Percentiles rank a stretch among this genome's conserved stretches.
Evolutionary conservation across 2,329 filamentous ascomycete genomes (phyloP).

Genomic region (Coniochaeta sp.): DNA sequence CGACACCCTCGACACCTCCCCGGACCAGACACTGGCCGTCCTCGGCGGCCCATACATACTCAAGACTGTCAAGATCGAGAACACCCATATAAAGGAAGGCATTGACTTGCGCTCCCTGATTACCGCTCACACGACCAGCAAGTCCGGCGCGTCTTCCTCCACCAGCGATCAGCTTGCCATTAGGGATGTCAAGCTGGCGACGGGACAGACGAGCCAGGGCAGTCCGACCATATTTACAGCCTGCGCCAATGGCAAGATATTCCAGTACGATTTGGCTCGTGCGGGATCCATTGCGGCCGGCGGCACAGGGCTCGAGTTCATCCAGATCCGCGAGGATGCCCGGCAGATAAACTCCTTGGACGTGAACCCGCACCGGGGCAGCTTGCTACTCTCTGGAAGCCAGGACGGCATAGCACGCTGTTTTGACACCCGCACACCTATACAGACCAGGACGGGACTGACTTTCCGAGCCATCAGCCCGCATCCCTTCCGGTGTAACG

Average conservation of each 20-base stretch:
- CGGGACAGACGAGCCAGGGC: constrained; percentile 33
- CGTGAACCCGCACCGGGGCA: constrained; percentile 52
- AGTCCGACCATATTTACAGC: constrained; percentile 54
- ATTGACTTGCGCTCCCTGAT: constrained; percentile 53
- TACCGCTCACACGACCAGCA: constrained; percentile 37
- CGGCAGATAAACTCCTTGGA: constrained; percentile 58
- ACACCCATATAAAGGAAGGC: constrained; percentile 45
- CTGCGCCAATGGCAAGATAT: constrained; percentile 57
- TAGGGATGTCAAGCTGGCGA: constrained; percentile 52
- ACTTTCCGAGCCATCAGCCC: constrained; percentile 37
- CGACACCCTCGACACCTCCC: constrained; percentile 43
- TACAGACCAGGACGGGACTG: constrained; percentile 39
- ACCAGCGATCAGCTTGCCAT: constrained; percentile 55
- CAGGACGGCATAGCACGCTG: constrained; percentile 57
- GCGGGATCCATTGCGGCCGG: constrained; percentile 33
- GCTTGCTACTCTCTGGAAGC: constrained; percentile 54
- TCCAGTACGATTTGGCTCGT: constrained; percentile 53
- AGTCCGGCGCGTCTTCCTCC: constrained; percentile 29
- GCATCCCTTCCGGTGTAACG: constrained; percentile 41
- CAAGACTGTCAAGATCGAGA: constrained; percentile 52
- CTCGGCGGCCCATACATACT: constrained; percentile 54
- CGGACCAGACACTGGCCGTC: constrained; percentile 48
- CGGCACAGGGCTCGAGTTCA: constrained; percentile 41
- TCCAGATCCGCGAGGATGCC: constrained; percentile 54
- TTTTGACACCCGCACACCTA: constrained; percentile 48